Evolutionary conservation across 495 filamentous ascomycete genomes (phyloP), one percentile per base, ranked within the genome.

Genomic region (Darksidea phi): DNA sequence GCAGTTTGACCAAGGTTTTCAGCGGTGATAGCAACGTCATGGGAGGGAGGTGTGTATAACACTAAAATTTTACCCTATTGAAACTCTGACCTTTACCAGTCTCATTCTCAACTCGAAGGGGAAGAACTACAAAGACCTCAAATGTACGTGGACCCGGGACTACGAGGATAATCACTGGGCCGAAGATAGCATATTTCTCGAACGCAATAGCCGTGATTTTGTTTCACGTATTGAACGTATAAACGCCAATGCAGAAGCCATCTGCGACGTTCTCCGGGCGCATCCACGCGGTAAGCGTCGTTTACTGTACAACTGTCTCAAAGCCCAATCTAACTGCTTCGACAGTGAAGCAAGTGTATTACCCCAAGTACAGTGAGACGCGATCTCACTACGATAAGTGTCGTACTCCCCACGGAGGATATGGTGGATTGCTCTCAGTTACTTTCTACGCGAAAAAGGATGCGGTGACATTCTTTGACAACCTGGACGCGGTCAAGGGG

Each of bases 21-120:
- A 95, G 90, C 56, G 94, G 94, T 26, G 93, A 96, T 72, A 90
- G 89, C 72, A 97, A 98, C 74, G 94, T 98, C 52, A 97, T 97
- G 94, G 94, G 91, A 63, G 94, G 94, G 54, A 86, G 79, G 79
- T 82, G 57, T 48, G 72, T 63, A 23, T 28, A 48, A 28, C 32
- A 36, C 32, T 23, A 26, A 26, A 25, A 0, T 2, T n/a, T 15
- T 50, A 41, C 3, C 54, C 8, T 46, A 13, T 45, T 26, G 28
- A 3, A 32, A 32, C 28, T 10, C 48, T 51, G 61, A 76, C 26
- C 70, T 11, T 6, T 13, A 25, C 25, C 48, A 86, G 90, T 71
- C 80, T 85, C 10, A 86, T 97, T 41, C 76, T 97, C 46, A 98
- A 97, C 71, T 91, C 95, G 2, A 82, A 86, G 49, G 77, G 84